Base-by-base conservation (phyloP, 139 green algal genomes). In the Tetradesmus lagerheimii region DNA sequence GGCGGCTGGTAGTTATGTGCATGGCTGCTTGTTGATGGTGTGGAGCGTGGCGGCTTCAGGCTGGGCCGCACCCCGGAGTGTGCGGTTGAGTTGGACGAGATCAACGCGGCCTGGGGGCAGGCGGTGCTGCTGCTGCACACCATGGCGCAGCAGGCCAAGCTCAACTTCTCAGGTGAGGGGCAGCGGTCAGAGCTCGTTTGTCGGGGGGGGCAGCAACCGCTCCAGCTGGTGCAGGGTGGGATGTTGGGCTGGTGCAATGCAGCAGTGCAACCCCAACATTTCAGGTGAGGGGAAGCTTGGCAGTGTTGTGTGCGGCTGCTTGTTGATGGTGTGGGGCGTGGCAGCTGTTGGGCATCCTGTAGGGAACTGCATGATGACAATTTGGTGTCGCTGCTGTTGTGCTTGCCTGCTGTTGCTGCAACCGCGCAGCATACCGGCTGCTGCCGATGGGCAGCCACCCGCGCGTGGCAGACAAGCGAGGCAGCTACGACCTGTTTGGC, bases 31-130 rank as follows among this genome's bases (percentile, higher is more conserved):
- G n/a, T n/a, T n/a, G n/a, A n/a, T n/a, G n/a, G n/a, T n/a, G n/a
- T n/a, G n/a, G n/a, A n/a, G n/a, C n/a, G n/a, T n/a, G n/a, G 85
- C 37, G 85, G 85, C 34, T 89, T 89, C 71, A 77, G 98, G 12
- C 93, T 99, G 80, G 98, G 98, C 0, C 93, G 95, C 66, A 98
- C 94, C 0, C 71, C 94, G 38, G 89, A 95, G 53, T 80, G 91
- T 47, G 88, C 91, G 6, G 98, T 99, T 85, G 95, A 97, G 86
- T 99, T 98, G 98, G 96, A 99, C 43, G 98, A 99, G 90, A 98
- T 99, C 92, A 99, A 99, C 93, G 97, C 97, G 16, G 98, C 96
- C 25, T 99, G 96, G 97, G 98, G 98, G 8, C 96, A 99, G 47
- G 96, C 97, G 4, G 96, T 98, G 76, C 92, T 99, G 85, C 95